Evolutionary conservation across 352 stramenopile species (phyloP).

Genomic region (Phytophthora cactorum): DNA sequence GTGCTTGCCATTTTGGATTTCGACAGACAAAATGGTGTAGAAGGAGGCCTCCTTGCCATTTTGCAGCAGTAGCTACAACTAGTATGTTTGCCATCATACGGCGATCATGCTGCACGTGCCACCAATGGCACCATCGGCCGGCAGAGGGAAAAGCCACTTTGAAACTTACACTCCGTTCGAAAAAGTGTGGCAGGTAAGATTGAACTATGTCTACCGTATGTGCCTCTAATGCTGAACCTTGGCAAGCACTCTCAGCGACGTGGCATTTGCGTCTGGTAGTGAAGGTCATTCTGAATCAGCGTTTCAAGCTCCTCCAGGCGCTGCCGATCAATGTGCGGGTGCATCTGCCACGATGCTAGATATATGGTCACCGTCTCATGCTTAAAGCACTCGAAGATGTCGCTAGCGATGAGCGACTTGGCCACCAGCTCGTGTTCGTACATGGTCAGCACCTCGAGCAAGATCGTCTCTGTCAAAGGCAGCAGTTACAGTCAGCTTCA

Average conservation of each 20-base stretch:
- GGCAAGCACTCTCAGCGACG: not conserved
- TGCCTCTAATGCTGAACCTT: not conserved
- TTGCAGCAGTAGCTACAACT: not conserved
- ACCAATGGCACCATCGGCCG: too few relatives aligned
- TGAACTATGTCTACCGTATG: not conserved
- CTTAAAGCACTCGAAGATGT: constrained; percentile 71
- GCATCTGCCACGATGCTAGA: constrained; percentile 88
- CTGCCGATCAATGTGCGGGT: constrained; percentile 70
- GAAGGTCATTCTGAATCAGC: constrained; percentile 65
- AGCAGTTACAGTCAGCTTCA: constrained; percentile 20
- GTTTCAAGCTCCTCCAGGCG: constrained; percentile 72
- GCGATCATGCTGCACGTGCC: too few relatives aligned
- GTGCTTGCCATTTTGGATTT: not conserved
- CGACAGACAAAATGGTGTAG: not conserved
- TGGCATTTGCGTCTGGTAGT: constrained; percentile 42
- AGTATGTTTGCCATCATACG: too few relatives aligned
- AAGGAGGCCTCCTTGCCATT: not conserved
- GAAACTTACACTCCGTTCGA: too few relatives aligned
- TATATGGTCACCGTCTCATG: constrained; percentile 81
- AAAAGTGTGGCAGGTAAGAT: too few relatives aligned
- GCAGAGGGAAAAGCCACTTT: too few relatives aligned
- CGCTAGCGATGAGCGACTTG: constrained; percentile 76
- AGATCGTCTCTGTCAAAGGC: constrained; percentile 49
- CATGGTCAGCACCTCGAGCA: constrained; percentile 75
- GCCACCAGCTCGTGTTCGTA: constrained; percentile 81